Evolutionary conservation across 2,329 filamentous ascomycete species (phyloP).

Genomic region (Parastagonospora nodorum): DNA sequence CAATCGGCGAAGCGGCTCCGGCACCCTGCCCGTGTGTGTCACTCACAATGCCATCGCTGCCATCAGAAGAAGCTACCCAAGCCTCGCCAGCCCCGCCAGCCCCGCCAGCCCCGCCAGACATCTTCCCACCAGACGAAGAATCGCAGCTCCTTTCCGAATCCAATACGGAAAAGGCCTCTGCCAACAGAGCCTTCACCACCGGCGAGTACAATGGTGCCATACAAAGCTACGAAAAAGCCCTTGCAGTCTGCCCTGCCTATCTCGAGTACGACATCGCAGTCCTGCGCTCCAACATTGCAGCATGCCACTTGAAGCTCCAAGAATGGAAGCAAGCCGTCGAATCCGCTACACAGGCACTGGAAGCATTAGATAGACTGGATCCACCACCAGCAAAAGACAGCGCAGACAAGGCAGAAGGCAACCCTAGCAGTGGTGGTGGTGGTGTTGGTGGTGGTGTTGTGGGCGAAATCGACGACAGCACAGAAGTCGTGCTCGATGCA

Average conservation of each 20-base stretch:
- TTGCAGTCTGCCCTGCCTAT: conserved; percentile 79
- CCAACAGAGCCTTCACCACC: conserved; percentile 78
- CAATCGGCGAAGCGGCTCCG: too few relatives aligned
- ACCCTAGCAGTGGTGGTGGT: conserved; percentile 55
- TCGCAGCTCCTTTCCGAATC: conserved; percentile 70
- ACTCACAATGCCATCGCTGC: conserved; percentile 9
- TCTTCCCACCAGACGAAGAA: conserved; percentile 42
- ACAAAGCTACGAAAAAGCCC: conserved; percentile 78
- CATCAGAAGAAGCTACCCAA: conserved; percentile 6
- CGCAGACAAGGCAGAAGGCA: conserved; percentile 53
- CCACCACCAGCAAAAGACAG: conserved; percentile 35
- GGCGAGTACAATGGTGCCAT: conserved; percentile 78
- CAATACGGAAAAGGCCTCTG: conserved; percentile 72
- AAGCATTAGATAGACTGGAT: conserved; percentile 69
- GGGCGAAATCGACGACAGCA: conserved; percentile 61
- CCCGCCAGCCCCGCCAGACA: conserved; percentile 21
- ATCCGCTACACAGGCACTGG: conserved; percentile 72
- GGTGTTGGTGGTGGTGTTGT: conserved; percentile 63
- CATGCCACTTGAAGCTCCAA: conserved; percentile 81
- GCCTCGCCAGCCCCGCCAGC: conserved; percentile 5
- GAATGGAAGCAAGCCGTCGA: conserved; percentile 85
- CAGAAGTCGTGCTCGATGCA: conserved; percentile 38
- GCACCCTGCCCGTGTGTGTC: too few relatives aligned
- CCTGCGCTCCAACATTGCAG: conserved; percentile 84
- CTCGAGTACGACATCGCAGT: conserved; percentile 88